These are phyloP conservation scores for Fraxinus latifolia DNA, from an alignment of 305 asterid genomes.

Conservation along the genomic window DNA sequence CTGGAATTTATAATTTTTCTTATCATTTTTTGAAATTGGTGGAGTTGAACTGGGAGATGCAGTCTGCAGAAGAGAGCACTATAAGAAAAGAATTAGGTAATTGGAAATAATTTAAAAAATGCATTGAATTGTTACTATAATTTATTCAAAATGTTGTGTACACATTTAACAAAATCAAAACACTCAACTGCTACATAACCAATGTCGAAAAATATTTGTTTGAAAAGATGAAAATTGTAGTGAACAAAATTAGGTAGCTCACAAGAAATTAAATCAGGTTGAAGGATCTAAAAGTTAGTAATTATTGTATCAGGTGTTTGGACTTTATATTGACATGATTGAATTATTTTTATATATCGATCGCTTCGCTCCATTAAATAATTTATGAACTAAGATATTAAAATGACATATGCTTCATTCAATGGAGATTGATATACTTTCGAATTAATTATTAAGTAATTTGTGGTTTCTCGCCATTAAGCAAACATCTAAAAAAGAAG, in stretches of 20 bases:
- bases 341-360: background rate
- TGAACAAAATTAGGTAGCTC: background rate
- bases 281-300: background rate
- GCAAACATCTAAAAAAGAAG: background rate
- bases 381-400: too few relatives aligned
- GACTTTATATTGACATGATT: background rate
- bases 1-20: slow-evolving; percentile 13
- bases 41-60: background rate
- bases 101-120: slow-evolving; percentile 11
- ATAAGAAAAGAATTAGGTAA: slow-evolving; percentile 26
- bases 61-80: background rate
- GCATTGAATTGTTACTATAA: background rate
- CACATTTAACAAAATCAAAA: slow-evolving; percentile 8
- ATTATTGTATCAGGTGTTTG: background rate
- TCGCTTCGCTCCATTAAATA: too few relatives aligned
- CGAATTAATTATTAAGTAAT: background rate
- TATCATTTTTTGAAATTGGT: background rate
- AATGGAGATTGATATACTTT: background rate
- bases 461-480: background rate
- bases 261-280: background rate
- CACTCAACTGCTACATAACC: slow-evolving; percentile 20
- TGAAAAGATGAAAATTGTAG: background rate
- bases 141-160: background rate
- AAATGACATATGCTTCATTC: background rate
- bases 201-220: slow-evolving; percentile 6